These are phyloP conservation scores for Camelina hispida DNA, from an alignment of 345 rosid genomes.

Conservation along the genomic window DNA sequence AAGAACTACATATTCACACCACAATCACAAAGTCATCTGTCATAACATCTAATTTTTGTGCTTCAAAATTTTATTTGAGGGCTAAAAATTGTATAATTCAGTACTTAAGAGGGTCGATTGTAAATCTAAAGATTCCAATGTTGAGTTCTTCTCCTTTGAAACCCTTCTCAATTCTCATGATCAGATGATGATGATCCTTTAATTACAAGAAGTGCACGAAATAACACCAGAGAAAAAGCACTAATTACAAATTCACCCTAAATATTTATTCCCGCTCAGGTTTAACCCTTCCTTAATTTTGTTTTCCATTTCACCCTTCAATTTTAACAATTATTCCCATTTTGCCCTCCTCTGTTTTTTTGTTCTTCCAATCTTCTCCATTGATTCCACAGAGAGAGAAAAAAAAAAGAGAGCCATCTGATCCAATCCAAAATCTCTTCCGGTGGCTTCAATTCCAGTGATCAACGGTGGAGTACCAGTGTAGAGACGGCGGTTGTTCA, in stretches of 20 bases:
- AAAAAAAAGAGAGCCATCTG: background rate
- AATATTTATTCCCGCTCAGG: slow-evolving; percentile 29
- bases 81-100: background rate
- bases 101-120: background rate
- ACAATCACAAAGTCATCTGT: background rate
- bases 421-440: slow-evolving; percentile 36
- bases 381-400: slow-evolving; percentile 6
- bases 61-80: background rate
- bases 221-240: no score
- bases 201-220: slow-evolving; percentile 39
- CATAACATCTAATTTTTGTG: background rate
- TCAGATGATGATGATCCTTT: slow-evolving; percentile 5
- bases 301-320: slow-evolving; percentile 13
- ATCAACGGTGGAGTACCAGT: slow-evolving; percentile 63
- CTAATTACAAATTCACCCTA: slow-evolving; percentile 43
- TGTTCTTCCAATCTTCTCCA: background rate
- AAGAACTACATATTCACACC: no score
- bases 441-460: slow-evolving; percentile 36
- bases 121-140: slow-evolving; percentile 6
- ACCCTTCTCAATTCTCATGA: slow-evolving; percentile 9
- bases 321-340: slow-evolving; percentile 19
- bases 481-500: slow-evolving; percentile 84
- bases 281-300: slow-evolving; percentile 25
- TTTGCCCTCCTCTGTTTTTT: slow-evolving; percentile 21
- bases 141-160: background rate